Conservation (phyloP, 2,329 filamentous ascomycete genomes). For the Trichoderma gracile region DNA sequence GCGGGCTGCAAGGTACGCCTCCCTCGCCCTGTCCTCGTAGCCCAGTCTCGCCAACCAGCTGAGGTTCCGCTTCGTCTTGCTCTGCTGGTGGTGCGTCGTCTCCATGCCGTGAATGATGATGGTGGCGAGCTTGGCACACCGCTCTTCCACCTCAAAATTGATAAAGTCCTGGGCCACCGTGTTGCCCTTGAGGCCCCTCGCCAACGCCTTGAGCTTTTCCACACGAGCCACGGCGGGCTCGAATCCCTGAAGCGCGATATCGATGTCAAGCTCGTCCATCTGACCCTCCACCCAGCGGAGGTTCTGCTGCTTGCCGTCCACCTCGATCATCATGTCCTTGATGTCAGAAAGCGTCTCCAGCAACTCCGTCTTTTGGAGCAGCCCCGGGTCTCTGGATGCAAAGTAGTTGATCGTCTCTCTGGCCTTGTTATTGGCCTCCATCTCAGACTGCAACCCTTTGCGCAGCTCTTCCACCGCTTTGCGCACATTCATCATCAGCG, state of each 20-base stretch:
- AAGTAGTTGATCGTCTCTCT: constrained; percentile 86
- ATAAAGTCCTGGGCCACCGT: constrained; percentile 88
- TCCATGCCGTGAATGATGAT: constrained; percentile 76
- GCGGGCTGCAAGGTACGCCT: constrained; percentile 80
- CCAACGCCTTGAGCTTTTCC: constrained; percentile 79
- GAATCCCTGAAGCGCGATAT: constrained; percentile 87
- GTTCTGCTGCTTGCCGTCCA: constrained; percentile 95
- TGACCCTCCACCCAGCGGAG: constrained; percentile 93
- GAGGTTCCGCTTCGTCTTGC: constrained; percentile 77
- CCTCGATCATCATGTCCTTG: constrained; percentile 89
- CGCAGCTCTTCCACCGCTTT: constrained; percentile 91
- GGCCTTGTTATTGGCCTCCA: constrained; percentile 81
- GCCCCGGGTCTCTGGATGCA: constrained; percentile 72
- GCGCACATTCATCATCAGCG: constrained; percentile 83
- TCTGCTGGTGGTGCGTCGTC: constrained; percentile 73
- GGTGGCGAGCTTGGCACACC: constrained; percentile 73
- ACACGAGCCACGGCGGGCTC: constrained; percentile 81
- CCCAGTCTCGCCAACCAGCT: constrained; percentile 83
- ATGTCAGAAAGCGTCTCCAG: constrained; percentile 76
- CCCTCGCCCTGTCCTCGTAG: constrained; percentile 85
- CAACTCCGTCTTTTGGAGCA: constrained; percentile 76
- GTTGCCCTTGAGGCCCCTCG: constrained; percentile 80
- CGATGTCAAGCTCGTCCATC: constrained; percentile 94
- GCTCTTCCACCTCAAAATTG: constrained; percentile 84
- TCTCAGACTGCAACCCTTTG: constrained; percentile 80